Conservation (phyloP, 1,284 basidiomycete species). For the Fomitopsis pinicola region DNA sequence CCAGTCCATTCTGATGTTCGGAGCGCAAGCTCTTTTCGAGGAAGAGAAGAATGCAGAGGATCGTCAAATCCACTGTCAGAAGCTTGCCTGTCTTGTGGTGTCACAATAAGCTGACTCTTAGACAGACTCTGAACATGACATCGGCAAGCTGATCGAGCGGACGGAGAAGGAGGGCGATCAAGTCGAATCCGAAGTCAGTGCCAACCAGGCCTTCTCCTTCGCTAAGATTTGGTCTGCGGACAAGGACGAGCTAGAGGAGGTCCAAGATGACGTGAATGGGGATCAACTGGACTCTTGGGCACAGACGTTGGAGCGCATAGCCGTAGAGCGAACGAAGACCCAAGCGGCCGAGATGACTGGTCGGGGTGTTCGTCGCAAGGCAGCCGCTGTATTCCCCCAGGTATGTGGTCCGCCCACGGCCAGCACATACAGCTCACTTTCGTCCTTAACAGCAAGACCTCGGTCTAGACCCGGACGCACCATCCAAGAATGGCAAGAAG, state of each 20-base stretch:
- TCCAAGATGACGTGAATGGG: constrained; percentile 42
- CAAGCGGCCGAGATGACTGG: constrained; percentile 53
- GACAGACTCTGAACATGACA: constrained; percentile 71
- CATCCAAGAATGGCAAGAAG: constrained; percentile 5
- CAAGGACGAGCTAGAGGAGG: constrained; percentile 63
- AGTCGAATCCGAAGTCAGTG: constrained; percentile 39
- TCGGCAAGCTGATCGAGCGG: constrained; percentile 80
- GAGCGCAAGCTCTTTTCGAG: constrained; percentile 78
- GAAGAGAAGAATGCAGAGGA: constrained; percentile 40
- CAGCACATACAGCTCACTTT: constrained; percentile 1
- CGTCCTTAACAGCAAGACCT: not conserved
- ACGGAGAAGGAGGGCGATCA: constrained; percentile 73
- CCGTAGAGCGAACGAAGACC: constrained; percentile 42
- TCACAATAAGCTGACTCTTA: not conserved
- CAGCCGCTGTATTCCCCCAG: constrained; percentile 53
- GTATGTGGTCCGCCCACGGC: constrained; percentile 26
- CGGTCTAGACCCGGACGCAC: constrained; percentile 2
- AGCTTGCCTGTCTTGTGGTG: not conserved
- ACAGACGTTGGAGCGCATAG: constrained; percentile 62
- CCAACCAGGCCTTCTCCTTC: constrained; percentile 66
- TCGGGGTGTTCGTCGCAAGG: constrained; percentile 66
- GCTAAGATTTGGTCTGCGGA: constrained; percentile 87
- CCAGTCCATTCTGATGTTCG: constrained; percentile 79
- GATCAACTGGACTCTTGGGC: constrained; percentile 77
- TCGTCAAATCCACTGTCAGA: constrained; percentile 70